Base-by-base conservation (phyloP, 192 early-diverging fungal genomes). In the Backusella morwellensis region DNA sequence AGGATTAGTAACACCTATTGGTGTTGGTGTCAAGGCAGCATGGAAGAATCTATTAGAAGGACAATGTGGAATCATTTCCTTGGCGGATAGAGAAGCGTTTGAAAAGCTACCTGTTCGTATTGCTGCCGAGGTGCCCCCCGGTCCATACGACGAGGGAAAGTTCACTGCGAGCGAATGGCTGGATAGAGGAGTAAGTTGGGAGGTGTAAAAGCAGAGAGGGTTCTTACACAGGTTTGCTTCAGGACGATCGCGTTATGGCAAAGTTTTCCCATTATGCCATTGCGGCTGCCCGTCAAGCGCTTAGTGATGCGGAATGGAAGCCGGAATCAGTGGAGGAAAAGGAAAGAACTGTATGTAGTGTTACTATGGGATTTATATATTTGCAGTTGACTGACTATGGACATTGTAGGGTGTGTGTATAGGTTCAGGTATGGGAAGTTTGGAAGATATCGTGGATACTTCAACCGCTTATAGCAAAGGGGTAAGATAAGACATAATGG, bases 391-490 rank as follows among this genome's bases (percentile, higher is more conserved):
- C 32, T 32, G 32, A 0, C n/a, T 21, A 35, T 50, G n/a, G 5
- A 47, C 68, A 23, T 40, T 70, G 17, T 35, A 91, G 91, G 97
- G 97, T 66, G 96, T 97, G n/a, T 97, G 95, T 81, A 88, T 97
- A 38, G 97, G 97, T 56, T 95, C 94, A 1, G 96, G 97, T 7
- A 97, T 99, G 76, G 97, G 97, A 54, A 92, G 93, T 69, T 76
- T 97, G 5, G 95, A 97, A 15, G 97, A 99, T 70, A 89, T 97
- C 72, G 87, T 86, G 1, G 68, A 80, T 0, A 93, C 86, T 6
- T 77, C 91, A 12, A 70, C 76, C 7, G 84, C 84, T 52, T 93
- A 90, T 81, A 68, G 77, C 15, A 78, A 85, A 66, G 79, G 85
- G 35, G 92, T 92, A 87, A 76, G 70, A 50, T n/a, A 36, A 21